A percentile compares a stretch with the other conserved stretches of the same genome.
phyloP scores from a whole-genome alignment of 345 rosid genomes.

The Orychophragmus violaceus region DNA sequence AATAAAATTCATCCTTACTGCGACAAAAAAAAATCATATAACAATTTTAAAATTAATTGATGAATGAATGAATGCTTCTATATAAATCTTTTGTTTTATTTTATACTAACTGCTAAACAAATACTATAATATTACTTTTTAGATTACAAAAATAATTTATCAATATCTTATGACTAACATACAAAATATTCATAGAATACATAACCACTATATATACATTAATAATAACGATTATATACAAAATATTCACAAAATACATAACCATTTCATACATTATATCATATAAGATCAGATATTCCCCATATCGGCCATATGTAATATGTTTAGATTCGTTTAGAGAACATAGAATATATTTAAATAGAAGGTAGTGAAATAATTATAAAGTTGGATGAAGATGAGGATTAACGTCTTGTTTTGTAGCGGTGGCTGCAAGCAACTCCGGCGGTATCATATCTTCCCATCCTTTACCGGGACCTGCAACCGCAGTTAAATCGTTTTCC shows the following conservation, averaged over 20 bases:
- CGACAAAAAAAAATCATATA: too few species aligned
- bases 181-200: background rate
- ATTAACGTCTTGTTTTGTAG: background rate
- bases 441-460: slow-evolving; percentile 30
- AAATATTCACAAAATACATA: too few species aligned
- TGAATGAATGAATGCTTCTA: too few species aligned
- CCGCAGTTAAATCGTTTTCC: slow-evolving; percentile 30
- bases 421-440: slow-evolving; percentile 12
- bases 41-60: too few species aligned
- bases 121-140: too few species aligned
- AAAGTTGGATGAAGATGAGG: slow-evolving; percentile 8
- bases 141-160: too few species aligned
- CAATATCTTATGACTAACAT: too few species aligned
- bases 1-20: too few species aligned
- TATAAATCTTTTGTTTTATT: too few species aligned
- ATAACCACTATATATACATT: background rate
- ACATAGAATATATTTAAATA: background rate
- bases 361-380: background rate
- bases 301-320: background rate
- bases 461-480: background rate
- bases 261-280: background rate
- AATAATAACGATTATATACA: background rate
- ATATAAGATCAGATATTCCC: background rate
- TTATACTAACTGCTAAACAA: too few species aligned
- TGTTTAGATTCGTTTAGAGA: background rate